phyloP scores from a whole-genome alignment of 108 stramenopile genomes.

The Pinguiococcus pyrenoidosus region DNA sequence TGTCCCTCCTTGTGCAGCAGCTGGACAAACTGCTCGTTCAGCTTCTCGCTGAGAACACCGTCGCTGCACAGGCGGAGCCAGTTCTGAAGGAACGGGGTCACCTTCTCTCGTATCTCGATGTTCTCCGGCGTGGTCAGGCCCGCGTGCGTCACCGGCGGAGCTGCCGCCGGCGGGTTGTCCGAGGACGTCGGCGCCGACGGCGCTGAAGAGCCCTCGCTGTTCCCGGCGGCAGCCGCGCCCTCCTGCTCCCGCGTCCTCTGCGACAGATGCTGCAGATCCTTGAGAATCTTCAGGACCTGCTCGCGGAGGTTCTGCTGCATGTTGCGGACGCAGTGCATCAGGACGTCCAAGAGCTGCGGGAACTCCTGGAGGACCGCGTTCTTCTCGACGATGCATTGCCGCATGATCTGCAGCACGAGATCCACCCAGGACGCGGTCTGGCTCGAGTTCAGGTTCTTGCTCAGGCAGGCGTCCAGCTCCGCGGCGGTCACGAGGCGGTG shows the following conservation, averaged over 20 bases:
- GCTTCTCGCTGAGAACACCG: slow-evolving; percentile 59
- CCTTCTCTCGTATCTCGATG: slow-evolving; percentile 53
- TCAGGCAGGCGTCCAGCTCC: slow-evolving; percentile 70
- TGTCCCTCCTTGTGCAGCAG: slow-evolving; percentile 69
- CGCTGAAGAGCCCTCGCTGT: not conserved
- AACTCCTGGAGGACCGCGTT: slow-evolving; percentile 1
- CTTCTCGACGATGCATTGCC: slow-evolving; percentile 14
- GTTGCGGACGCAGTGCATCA: slow-evolving; percentile 12
- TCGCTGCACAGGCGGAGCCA: slow-evolving; percentile 89
- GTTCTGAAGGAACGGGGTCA: slow-evolving; percentile 70
- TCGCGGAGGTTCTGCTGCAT: slow-evolving; percentile 11
- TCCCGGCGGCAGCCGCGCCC: not conserved
- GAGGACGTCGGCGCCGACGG: slow-evolving; percentile 5
- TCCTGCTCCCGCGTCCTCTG: not conserved
- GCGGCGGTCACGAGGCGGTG: slow-evolving; percentile 50
- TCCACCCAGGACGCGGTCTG: slow-evolving; percentile 71
- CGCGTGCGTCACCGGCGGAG: not conserved
- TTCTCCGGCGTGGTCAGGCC: not conserved
- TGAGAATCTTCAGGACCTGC: slow-evolving; percentile 4
- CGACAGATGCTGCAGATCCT: slow-evolving; percentile 15
- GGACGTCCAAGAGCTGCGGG: slow-evolving; percentile 16
- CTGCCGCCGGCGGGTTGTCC: not conserved
- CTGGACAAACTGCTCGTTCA: slow-evolving; percentile 68
- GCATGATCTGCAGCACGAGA: slow-evolving; percentile 62
- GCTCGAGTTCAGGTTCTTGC: slow-evolving; percentile 63